phyloP scores from a whole-genome alignment of 768 basidiomycete genomes.

The Tricholoma flavovirens region DNA sequence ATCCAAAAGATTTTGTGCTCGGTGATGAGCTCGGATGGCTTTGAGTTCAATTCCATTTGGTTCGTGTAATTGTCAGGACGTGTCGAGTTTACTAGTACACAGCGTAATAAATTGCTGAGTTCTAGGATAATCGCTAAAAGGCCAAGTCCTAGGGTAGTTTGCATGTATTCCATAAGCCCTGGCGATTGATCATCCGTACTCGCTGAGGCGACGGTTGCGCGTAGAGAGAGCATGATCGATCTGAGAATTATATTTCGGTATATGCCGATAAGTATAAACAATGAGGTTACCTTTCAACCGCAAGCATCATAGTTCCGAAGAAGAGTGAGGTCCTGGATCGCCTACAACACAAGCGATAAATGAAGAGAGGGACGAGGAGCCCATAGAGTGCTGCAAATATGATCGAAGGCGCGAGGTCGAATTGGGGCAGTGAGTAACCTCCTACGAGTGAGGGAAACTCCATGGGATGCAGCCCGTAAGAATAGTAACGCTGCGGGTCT shows the following conservation, averaged over 20 bases:
- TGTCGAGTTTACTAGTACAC: constrained; percentile 24
- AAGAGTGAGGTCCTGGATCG: constrained; percentile 32
- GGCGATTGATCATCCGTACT: constrained; percentile 1
- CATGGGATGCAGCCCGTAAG: constrained; percentile 1
- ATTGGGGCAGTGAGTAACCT: constrained; percentile 24
- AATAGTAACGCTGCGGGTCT: neutral
- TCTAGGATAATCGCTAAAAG: constrained; percentile 16
- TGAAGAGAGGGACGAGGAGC: constrained; percentile 28
- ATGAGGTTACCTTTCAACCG: constrained; percentile 33
- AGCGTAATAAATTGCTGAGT: constrained; percentile 12
- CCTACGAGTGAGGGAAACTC: constrained; percentile 40
- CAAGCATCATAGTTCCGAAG: constrained; percentile 26
- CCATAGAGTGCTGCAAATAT: constrained; percentile 36
- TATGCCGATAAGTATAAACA: neutral
- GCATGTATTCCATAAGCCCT: constrained; percentile 24
- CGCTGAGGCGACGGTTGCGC: constrained; percentile 14
- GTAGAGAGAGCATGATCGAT: constrained; percentile 27
- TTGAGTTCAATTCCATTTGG: neutral
- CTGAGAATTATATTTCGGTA: constrained; percentile 12
- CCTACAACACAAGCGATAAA: constrained; percentile 28
- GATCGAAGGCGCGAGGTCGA: constrained; percentile 39
- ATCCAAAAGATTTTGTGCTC: neutral
- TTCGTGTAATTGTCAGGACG: constrained; percentile 7
- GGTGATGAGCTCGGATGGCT: neutral
- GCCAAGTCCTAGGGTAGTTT: constrained; percentile 20